Conservation (phyloP, 2,329 filamentous ascomycete species). For the Colletotrichum tofieldiae region DNA sequence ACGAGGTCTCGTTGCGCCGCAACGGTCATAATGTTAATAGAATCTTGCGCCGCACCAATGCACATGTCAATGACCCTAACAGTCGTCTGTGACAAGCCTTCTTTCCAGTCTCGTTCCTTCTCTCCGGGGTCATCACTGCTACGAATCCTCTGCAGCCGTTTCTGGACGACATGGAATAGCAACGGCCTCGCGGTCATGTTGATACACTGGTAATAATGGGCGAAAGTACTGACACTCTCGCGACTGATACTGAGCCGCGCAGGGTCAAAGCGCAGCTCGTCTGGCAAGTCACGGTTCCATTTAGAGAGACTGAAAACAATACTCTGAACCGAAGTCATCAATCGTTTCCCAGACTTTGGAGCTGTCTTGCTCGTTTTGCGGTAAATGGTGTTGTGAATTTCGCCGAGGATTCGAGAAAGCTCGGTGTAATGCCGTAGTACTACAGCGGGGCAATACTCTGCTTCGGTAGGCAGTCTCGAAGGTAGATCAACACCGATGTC, state of each 20-base stretch:
- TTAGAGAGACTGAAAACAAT: constrained; percentile 65
- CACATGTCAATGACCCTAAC: constrained; percentile 52
- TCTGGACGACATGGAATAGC: constrained; percentile 51
- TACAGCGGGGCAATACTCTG: constrained; percentile 50
- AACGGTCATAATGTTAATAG: constrained; percentile 47
- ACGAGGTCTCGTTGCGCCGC: constrained; percentile 58
- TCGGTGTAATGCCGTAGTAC: constrained; percentile 50
- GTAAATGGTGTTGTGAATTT: constrained; percentile 59
- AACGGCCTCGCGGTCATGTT: constrained; percentile 53
- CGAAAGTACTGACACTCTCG: constrained; percentile 60
- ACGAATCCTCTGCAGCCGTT: constrained; percentile 43
- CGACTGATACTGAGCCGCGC: constrained; percentile 61
- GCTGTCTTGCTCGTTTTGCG: constrained; percentile 55
- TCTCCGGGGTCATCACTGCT: constrained; percentile 33
- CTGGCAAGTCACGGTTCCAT: constrained; percentile 66
- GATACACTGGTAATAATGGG: constrained; percentile 54
- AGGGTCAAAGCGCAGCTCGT: constrained; percentile 64
- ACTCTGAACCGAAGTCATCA: constrained; percentile 65
- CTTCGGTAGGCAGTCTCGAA: constrained; percentile 48
- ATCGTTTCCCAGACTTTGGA: constrained; percentile 61
- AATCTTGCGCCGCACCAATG: constrained; percentile 51
- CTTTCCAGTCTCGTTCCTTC: constrained; percentile 38
- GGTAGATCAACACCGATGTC: constrained; percentile 54
- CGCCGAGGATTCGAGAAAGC: constrained; percentile 50
- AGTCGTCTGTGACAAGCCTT: constrained; percentile 52